A percentile compares a stretch with the other conserved stretches of the same genome.
These are phyloP conservation scores for Lippia alba DNA, from an alignment of 305 asterid species.

Conservation along the genomic window DNA sequence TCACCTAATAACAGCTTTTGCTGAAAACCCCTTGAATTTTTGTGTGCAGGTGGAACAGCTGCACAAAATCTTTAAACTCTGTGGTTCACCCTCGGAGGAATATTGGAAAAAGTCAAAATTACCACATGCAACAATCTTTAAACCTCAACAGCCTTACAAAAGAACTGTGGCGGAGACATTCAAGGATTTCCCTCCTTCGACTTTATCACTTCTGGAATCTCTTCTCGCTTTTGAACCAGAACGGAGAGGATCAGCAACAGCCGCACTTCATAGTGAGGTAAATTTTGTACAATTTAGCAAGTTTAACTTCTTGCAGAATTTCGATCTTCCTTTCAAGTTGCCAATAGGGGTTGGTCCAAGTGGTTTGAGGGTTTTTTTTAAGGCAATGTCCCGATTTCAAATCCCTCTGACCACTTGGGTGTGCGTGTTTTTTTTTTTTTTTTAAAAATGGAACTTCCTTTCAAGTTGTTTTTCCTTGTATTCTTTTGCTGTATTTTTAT, in stretches of 20 bases:
- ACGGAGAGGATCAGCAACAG: conserved; percentile 65
- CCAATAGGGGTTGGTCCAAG: no score
- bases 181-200: conserved; percentile 67
- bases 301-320: conserved; percentile 13
- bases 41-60: conserved; percentile 78
- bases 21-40: conserved; percentile 11
- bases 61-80: conserved; percentile 82
- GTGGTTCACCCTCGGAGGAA: conserved; percentile 83
- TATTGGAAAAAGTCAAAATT: conserved; percentile 81
- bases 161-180: conserved; percentile 70
- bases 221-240: conserved; percentile 85
- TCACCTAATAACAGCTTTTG: conserved; percentile 12
- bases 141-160: conserved; percentile 81
- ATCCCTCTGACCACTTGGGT: no score
- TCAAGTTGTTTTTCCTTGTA: not conserved
- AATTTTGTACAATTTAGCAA: not conserved
- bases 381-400: no score
- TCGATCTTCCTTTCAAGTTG: not conserved
- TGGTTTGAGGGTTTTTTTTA: no score
- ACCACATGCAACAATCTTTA: conserved; percentile 80
- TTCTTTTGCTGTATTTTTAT: conserved; percentile 11
- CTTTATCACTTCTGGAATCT: conserved; percentile 65
- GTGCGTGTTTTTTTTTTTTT: no score
- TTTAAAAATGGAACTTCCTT: no score
- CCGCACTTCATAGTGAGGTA: conserved; percentile 83